Conservation (phyloP, 2,329 filamentous ascomycete genomes). For the Tolypocladium ovalisporum region DNA sequence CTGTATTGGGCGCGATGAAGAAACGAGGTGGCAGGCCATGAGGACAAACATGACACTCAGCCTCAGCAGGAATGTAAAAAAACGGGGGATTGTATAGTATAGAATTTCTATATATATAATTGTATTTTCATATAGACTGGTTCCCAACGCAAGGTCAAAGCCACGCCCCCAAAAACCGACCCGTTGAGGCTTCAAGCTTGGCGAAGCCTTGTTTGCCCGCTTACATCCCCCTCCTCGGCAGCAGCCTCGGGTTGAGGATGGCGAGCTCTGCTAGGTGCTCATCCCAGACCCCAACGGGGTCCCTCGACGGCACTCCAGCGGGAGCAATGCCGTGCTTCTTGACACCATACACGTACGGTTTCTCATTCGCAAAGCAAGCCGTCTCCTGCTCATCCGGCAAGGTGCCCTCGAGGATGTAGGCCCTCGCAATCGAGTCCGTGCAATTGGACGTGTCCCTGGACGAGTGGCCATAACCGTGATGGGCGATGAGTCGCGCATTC, state of each 20-base stretch:
- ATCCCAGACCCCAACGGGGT: conserved; percentile 7
- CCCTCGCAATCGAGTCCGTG: conserved; percentile 28
- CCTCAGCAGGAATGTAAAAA: too few species aligned
- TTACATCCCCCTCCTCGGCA: not conserved
- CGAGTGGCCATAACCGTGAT: conserved; percentile 39
- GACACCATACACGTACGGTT: conserved; percentile 32
- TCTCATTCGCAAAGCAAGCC: conserved; percentile 33
- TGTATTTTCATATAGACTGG: too few species aligned
- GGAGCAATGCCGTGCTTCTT: conserved; percentile 3
- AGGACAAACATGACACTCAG: too few species aligned
- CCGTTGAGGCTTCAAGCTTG: too few species aligned
- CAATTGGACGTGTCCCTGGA: conserved; percentile 33
- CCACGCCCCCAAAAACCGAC: too few species aligned
- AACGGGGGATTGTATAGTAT: too few species aligned
- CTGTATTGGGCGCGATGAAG: too few species aligned
- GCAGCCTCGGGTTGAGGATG: conserved; percentile 3
- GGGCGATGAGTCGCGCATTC: conserved; percentile 35
- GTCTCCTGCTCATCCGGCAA: conserved; percentile 31
- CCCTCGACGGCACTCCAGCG: not conserved
- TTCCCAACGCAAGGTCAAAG: too few species aligned
- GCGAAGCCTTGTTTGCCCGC: not conserved
- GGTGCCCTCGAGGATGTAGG: conserved; percentile 28
- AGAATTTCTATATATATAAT: too few species aligned
- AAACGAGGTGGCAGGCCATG: too few species aligned
- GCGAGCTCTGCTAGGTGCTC: conserved; percentile 10